A percentile compares a stretch with the other conserved stretches of the same genome.
Evolutionary conservation across 768 basidiomycete genomes (phyloP).

Genomic region (Brasilioporus rufonigricans): DNA sequence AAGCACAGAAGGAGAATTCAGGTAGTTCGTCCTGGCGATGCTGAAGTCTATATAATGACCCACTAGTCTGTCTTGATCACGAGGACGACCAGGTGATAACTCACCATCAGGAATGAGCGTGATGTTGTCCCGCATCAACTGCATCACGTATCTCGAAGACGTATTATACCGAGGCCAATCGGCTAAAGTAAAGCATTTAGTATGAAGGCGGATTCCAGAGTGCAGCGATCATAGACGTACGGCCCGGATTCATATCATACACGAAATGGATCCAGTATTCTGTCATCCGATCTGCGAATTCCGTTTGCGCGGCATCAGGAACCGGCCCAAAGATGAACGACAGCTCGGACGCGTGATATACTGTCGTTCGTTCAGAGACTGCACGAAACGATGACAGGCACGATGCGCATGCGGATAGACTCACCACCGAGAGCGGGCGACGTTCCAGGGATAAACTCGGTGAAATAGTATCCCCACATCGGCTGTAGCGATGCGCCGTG

Average conservation of each 20-base stretch:
- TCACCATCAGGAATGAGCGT: conserved; percentile 54
- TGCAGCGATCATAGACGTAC: conserved; percentile 32
- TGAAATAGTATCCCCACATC: conserved; percentile 54
- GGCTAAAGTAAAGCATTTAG: neutral
- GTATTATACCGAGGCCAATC: conserved; percentile 46
- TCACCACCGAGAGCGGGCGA: conserved; percentile 46
- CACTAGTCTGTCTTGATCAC: neutral
- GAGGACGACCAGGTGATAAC: neutral
- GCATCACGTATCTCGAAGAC: conserved; percentile 39
- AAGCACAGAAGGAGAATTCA: conserved; percentile 11
- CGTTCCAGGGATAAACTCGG: conserved; percentile 57
- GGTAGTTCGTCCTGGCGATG: conserved; percentile 11
- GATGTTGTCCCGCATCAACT: conserved; percentile 50
- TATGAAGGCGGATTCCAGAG: neutral
- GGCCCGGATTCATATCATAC: conserved; percentile 52
- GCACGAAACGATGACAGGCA: neutral
- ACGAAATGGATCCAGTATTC: conserved; percentile 59
- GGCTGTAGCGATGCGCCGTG: conserved; percentile 46
- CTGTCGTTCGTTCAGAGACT: neutral
- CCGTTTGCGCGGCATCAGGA: conserved; percentile 40
- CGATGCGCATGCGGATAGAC: conserved; percentile 2
- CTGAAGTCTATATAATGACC: conserved; percentile 2
- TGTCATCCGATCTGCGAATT: conserved; percentile 46
- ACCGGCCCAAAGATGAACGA: conserved; percentile 37
- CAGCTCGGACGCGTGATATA: conserved; percentile 16